These are phyloP conservation scores for Rhododendron simsii DNA, from an alignment of 148 eudicot species.

Conservation along the genomic window DNA sequence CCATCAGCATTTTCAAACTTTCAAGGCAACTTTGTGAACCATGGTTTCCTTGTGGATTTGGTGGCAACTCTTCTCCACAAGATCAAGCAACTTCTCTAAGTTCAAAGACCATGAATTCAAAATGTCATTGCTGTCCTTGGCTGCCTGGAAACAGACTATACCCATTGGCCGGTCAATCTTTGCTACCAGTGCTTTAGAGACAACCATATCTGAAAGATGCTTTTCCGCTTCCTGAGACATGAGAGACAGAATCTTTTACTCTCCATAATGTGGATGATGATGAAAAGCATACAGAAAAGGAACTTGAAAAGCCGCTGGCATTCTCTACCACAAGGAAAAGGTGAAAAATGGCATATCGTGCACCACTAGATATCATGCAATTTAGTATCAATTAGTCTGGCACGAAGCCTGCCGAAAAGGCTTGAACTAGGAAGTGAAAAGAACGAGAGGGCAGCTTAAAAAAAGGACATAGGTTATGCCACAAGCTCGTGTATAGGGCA, in stretches of 20 bases:
- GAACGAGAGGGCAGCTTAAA: not conserved
- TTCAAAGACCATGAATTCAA: conserved; percentile 90
- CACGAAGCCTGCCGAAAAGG: not conserved
- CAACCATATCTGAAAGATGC: conserved; percentile 92
- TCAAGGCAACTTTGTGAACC: conserved; percentile 84
- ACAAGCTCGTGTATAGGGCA: not conserved
- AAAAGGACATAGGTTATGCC: not conserved
- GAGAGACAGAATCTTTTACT: not conserved
- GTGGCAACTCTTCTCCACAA: conserved; percentile 97
- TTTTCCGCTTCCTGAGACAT: conserved; percentile 78
- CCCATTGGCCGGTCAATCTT: conserved; percentile 84
- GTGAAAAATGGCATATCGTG: not conserved
- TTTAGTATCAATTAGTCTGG: not conserved
- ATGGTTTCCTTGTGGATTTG: conserved; percentile 98
- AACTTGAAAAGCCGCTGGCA: not conserved
- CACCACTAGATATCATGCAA: not conserved
- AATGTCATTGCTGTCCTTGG: conserved; percentile 77
- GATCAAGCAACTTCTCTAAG: conserved; percentile 90
- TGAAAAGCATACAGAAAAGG: not conserved
- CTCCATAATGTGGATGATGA: not conserved
- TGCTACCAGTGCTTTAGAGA: conserved; percentile 75
- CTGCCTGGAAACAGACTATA: conserved; percentile 66
- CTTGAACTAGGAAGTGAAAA: not conserved
- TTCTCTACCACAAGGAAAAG: not conserved
- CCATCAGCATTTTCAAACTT: conserved; percentile 34